Evolutionary conservation across 1,284 basidiomycete genomes (phyloP).

Genomic region (Moesziomyces antarcticus): DNA sequence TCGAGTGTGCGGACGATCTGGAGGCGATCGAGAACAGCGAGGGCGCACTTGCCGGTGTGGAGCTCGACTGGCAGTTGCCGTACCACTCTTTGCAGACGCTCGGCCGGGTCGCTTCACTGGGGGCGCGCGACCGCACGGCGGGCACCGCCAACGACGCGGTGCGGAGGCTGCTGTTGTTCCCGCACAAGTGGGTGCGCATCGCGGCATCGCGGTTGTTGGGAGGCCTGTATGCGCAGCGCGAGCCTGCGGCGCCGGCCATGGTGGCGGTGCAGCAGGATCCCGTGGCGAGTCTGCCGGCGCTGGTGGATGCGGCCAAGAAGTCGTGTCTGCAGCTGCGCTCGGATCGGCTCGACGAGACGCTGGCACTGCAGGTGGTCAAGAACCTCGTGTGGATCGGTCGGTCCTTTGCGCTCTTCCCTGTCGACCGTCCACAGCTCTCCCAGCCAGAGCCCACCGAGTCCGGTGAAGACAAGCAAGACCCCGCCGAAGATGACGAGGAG

Average conservation of each 20-base stretch:
- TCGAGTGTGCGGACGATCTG: conserved; percentile 51
- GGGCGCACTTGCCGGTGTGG: conserved; percentile 70
- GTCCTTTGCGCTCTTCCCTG: conserved; percentile 57
- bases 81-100: conserved; percentile 75
- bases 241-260: conserved; percentile 23
- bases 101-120: conserved; percentile 16
- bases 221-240: conserved; percentile 72
- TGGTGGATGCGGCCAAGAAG: conserved; percentile 81
- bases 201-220: conserved; percentile 84
- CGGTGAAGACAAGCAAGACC: conserved; percentile 14
- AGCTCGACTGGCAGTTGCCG: conserved; percentile 81
- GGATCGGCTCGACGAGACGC: conserved; percentile 78
- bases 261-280: conserved; percentile 68
- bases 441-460: conserved; percentile 9
- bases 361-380: conserved; percentile 89
- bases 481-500: conserved; percentile 42
- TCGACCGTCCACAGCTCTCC: conserved; percentile 11
- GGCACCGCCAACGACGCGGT: conserved; percentile 71
- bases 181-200: conserved; percentile 92
- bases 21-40: conserved; percentile 37
- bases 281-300: conserved; percentile 71
- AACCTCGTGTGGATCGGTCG: conserved; percentile 91
- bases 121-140: conserved; percentile 1
- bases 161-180: conserved; percentile 80
- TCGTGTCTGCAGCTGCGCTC: conserved; percentile 84